phyloP scores from a whole-genome alignment of 768 basidiomycete species.

The Tricholoma terreum region DNA sequence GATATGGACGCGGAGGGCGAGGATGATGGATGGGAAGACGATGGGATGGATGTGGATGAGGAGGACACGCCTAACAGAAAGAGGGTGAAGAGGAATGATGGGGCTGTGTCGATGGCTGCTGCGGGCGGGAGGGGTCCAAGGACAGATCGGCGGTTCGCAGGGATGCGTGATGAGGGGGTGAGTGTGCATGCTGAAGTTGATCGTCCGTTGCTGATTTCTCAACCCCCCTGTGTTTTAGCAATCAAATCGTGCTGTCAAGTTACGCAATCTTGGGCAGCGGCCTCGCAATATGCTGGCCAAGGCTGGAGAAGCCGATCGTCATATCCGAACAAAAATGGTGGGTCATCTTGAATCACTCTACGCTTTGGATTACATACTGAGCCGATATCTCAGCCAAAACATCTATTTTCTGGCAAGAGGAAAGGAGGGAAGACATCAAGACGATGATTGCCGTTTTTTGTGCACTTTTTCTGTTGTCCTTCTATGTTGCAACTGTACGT shows the following conservation, averaged over 20 bases:
- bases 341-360: slow-evolving; percentile 19
- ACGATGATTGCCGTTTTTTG: slow-evolving; percentile 40
- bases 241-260: slow-evolving; percentile 71
- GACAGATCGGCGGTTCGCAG: slow-evolving; percentile 72
- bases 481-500: slow-evolving; percentile 5
- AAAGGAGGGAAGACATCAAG: slow-evolving; percentile 81
- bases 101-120: slow-evolving; percentile 49
- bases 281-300: slow-evolving; percentile 84
- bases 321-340: slow-evolving; percentile 82
- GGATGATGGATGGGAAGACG: slow-evolving; percentile 34
- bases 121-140: slow-evolving; percentile 55
- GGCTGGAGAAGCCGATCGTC: slow-evolving; percentile 87
- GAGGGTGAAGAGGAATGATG: slow-evolving; percentile 59
- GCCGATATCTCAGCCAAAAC: slow-evolving; percentile 60
- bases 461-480: slow-evolving; percentile 12
- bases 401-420: slow-evolving; percentile 82
- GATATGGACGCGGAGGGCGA: slow-evolving; percentile 45
- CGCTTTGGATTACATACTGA: slow-evolving; percentile 24
- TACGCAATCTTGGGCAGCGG: slow-evolving; percentile 86
- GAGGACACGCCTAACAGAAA: slow-evolving; percentile 53
- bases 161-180: slow-evolving; percentile 74
- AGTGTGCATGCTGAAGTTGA: slow-evolving; percentile 22
- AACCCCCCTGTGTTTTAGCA: slow-evolving; percentile 47
- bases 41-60: slow-evolving; percentile 49
- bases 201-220: slow-evolving; percentile 5